phyloP scores from a whole-genome alignment of 208 protist species.

The Porcisia hertigi region DNA sequence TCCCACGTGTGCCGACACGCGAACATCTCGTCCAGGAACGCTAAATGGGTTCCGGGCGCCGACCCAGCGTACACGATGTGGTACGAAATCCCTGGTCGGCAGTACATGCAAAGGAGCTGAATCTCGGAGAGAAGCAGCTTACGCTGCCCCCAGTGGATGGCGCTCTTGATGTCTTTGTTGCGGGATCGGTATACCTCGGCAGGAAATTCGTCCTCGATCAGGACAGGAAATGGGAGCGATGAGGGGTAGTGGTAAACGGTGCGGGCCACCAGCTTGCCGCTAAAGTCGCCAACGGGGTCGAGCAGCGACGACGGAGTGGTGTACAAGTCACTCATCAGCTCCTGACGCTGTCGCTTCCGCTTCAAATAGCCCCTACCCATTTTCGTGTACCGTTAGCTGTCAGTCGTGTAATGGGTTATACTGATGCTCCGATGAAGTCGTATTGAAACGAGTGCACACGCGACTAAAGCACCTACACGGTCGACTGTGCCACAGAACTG shows the following conservation, averaged over 20 bases:
- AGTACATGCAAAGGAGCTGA: conserved; percentile 91
- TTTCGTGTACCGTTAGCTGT: background rate
- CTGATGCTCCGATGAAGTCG: background rate
- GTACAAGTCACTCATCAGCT: conserved; percentile 31
- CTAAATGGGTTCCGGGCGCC: conserved; percentile 94
- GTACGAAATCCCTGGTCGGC: conserved; percentile 64
- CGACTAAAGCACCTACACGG: background rate
- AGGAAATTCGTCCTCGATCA: conserved; percentile 74
- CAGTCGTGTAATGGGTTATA: background rate
- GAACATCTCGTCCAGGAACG: conserved; percentile 90
- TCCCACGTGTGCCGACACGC: conserved; percentile 88
- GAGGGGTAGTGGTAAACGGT: conserved; percentile 86
- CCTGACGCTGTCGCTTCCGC: conserved; percentile 34
- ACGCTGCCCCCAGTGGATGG: conserved; percentile 96
- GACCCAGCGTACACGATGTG: conserved; percentile 95
- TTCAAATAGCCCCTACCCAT: conserved; percentile 29
- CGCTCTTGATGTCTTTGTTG: conserved; percentile 82
- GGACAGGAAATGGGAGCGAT: conserved; percentile 60
- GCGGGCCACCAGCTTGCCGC: conserved; percentile 15
- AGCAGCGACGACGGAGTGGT: background rate
- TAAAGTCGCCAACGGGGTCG: background rate
- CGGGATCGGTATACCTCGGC: conserved; percentile 83
- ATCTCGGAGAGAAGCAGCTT: conserved; percentile 96
- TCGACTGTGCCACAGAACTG: background rate
- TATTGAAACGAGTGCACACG: background rate